Base-by-base conservation (phyloP, 331 rosid genomes). In the Quercus phellos region DNA sequence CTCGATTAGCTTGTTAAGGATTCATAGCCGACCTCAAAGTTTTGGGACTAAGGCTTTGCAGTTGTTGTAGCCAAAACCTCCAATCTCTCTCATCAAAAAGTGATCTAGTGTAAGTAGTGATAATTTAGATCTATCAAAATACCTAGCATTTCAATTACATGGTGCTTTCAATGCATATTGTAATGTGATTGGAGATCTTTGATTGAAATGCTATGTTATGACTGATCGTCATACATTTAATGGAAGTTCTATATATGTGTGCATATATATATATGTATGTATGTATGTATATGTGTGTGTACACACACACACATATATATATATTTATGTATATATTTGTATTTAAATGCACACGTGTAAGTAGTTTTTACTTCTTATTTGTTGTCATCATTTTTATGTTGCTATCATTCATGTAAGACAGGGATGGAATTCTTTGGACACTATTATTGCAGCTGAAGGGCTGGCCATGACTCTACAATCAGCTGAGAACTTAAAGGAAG, bases 361-460 rank as follows among this genome's bases (percentile, higher is more conserved):
- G 38, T 42, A 61, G 21, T 13, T 27, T 61, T 29, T 7, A 27
- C n/a, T 14, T 17, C 35, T 61, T 61, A 42, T 80, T 11, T 59
- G 29, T 74, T 77, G 75, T 70, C 51, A 13, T 55, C 7, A 6
- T 78, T 2, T 74, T 76, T 72, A 73, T 21, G 70, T 51, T 55
- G 60, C 75, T 56, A 63, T 69, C 67, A 72, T 73, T 80, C 54
- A 51, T 87, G 84, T 11, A 34, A 71, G 38, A 26, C 84, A 94
- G 97, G 98, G 94, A 60, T 94, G 97, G 96, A 77, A 78, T 83
- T 90, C 94, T 43, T 69, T 89, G 89, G 94, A 88, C 70, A 90
- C 97, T 43, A 80, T 88, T 80, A 73, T 84, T 81, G 88, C 87
- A 34, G 98, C 96, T 27, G 97, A 94, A 72, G 84, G 90, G 60